Base-by-base conservation (phyloP, 2,329 filamentous ascomycete genomes). In the Tothia fuscella region DNA sequence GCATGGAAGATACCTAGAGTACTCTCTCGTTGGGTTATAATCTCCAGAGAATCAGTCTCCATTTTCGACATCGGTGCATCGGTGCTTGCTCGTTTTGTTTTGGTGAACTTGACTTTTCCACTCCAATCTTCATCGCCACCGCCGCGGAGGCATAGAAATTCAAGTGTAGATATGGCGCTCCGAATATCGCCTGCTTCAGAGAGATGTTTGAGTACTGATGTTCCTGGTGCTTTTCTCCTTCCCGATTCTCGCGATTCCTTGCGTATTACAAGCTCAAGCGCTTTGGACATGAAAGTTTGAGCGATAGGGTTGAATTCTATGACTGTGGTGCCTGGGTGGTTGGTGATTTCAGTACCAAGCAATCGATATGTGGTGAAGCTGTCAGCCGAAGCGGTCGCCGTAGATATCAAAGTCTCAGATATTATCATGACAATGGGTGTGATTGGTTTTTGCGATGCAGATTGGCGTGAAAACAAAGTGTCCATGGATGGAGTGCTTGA, bases 231-330 rank as follows among this genome's bases (percentile, higher is more conserved):
- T 32, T 20, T 84, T 42, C 75, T 78, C 43, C 73, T 75, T 3
- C 81, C 82, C 2, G 85, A 93, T 49, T 78, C 77, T 13, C 80
- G 71, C 1, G 87, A 81, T 59, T 96, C 88, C 57, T 95, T 95
- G 51, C 82, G 70, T 1, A 96, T 74, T 2, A 94, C 71, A 2
- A 83, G 60, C 42, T 91, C 82, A 4, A 98, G 65, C 1, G 89
- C 89, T 60, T 89, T 94, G 10, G 77, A 71, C 53, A 98, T 73
- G 31, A 89, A 74, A 0, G 89, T 91, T 0, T 86, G 80, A 0
- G 91, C 91, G 46, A 98, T 80, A 10, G 82, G 74, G 53, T 98
- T 98, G 63, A 96, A 98, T 49, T 94, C 88, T 48, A 98, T 85
- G 4, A 83, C 68, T 6, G 75, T 77, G 2, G 86, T 78, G 12